These are phyloP conservation scores for Discostella stelligeroides DNA, from an alignment of 108 stramenopile species.

Conservation along the genomic window DNA sequence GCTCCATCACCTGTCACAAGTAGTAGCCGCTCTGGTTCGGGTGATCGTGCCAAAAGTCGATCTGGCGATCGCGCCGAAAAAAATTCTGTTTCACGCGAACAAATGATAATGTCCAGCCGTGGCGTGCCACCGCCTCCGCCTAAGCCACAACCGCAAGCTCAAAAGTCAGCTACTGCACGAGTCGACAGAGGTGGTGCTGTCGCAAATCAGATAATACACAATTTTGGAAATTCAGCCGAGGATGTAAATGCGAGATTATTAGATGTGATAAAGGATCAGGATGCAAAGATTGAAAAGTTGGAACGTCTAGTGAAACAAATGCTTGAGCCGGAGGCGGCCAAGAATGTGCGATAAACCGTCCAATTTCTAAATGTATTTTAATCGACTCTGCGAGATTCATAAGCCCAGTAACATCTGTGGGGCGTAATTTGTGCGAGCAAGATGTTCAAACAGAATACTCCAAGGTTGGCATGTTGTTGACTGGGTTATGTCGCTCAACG, in stretches of 20 bases:
- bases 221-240: neutral
- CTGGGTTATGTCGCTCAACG: too few relatives aligned
- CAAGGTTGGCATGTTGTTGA: too few relatives aligned
- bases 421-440: too few relatives aligned
- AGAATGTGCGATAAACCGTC: too few relatives aligned
- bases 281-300: constrained; percentile 47
- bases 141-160: constrained; percentile 7
- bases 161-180: neutral
- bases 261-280: constrained; percentile 51
- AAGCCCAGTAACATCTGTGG: too few relatives aligned
- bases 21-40: neutral
- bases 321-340: constrained; percentile 45
- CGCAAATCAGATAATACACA: constrained; percentile 2
- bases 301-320: constrained; percentile 47
- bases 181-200: neutral
- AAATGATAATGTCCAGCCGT: neutral
- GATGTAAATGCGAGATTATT: constrained; percentile 49
- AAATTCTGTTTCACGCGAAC: neutral
- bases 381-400: too few relatives aligned
- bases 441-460: too few relatives aligned
- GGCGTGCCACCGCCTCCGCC: constrained; percentile 26
- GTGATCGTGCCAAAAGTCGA: constrained; percentile 1
- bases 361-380: too few relatives aligned
- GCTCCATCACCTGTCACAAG: neutral
- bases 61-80: neutral